These are phyloP conservation scores for Albizia julibrissin DNA, from an alignment of 306 rosid genomes.

Conservation along the genomic window DNA sequence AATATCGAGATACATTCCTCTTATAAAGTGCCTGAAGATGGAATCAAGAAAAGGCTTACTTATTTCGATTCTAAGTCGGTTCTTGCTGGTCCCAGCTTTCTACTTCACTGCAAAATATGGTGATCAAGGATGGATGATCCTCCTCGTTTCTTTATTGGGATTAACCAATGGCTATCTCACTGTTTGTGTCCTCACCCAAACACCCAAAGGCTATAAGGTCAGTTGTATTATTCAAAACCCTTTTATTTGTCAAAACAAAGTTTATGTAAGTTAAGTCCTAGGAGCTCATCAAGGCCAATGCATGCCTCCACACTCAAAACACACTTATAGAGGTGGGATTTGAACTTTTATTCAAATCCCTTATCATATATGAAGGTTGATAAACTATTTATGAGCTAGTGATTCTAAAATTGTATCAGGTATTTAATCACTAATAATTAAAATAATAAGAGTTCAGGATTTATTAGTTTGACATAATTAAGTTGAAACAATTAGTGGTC, in stretches of 20 bases:
- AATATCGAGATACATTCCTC: conserved; percentile 69
- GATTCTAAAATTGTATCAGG: no score
- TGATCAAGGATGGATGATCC: conserved; percentile 85
- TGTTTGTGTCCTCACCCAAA: conserved; percentile 59
- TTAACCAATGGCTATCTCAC: conserved; percentile 62
- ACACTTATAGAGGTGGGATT: no score
- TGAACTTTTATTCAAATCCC: background rate
- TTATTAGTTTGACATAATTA: no score
- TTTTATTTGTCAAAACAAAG: no score
- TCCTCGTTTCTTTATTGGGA: conserved; percentile 62
- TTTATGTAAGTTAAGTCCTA: no score
- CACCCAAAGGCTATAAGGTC: conserved; percentile 44
- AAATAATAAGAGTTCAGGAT: no score
- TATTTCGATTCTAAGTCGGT: conserved; percentile 46
- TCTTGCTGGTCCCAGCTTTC: conserved; percentile 73
- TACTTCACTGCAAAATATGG: conserved; percentile 84
- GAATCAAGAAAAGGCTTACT: conserved; percentile 70
- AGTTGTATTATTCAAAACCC: background rate
- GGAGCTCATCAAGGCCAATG: accelerated
- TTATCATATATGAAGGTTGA: no score
- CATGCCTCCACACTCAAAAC: no score
- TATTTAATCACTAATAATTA: no score
- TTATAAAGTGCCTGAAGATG: conserved; percentile 54
- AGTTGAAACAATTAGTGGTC: no score
- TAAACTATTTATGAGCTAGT: no score